A percentile compares a stretch with the other conserved stretches of the same genome.
Evolutionary conservation across 352 stramenopile species (phyloP).

Genomic region (Globisporangium acanthophoron): DNA sequence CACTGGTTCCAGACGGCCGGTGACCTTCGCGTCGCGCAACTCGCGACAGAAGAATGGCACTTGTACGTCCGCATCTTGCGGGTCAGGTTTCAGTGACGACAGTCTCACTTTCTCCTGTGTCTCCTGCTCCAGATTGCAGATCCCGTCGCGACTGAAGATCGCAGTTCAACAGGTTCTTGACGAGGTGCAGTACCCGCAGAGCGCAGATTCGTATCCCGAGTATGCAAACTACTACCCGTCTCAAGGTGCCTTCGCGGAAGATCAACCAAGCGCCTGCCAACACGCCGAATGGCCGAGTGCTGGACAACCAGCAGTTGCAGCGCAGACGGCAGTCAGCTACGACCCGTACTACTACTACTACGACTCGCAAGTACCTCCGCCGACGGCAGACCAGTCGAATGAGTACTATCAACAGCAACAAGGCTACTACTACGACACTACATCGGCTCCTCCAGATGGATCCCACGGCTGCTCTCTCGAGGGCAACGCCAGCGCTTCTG

Average conservation of each 20-base stretch:
- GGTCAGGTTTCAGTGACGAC: background rate
- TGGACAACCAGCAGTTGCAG: too few relatives aligned
- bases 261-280: background rate
- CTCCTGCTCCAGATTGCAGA: constrained; percentile 26
- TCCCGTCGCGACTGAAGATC: constrained; percentile 55
- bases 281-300: background rate
- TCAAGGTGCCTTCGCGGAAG: background rate
- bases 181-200: constrained; percentile 12
- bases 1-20: constrained; percentile 65
- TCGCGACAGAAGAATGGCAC: constrained; percentile 41
- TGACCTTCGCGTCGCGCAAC: constrained; percentile 39
- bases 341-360: constrained; percentile 3
- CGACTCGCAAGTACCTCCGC: background rate
- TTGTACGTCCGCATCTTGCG: constrained; percentile 25
- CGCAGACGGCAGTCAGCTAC: background rate
- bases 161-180: constrained; percentile 59
- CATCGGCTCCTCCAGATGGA: background rate
- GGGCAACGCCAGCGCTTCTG: background rate
- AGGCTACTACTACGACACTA: background rate
- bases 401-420: constrained; percentile 1
- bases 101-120: background rate
- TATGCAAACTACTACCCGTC: constrained; percentile 7
- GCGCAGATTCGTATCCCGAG: constrained; percentile 8
- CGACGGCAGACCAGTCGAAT: background rate
- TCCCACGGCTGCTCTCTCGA: too few relatives aligned